A percentile compares a stretch with the other conserved stretches of the same genome.
These are phyloP conservation scores for Leucocoprinus birnbaumii DNA, from an alignment of 768 basidiomycete species.

Conservation along the genomic window DNA sequence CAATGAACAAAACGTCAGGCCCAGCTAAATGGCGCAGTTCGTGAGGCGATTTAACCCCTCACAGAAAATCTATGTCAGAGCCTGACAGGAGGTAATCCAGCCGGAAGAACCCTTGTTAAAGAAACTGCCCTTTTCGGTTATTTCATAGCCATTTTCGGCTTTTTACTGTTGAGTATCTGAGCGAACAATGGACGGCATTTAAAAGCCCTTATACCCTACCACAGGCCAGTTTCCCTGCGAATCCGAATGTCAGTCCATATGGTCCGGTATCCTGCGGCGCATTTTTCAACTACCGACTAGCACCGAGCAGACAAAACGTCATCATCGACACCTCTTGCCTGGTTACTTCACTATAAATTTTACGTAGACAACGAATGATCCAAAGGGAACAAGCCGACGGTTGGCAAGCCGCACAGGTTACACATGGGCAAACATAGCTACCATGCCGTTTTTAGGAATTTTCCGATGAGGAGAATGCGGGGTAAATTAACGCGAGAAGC, in stretches of 20 bases:
- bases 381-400: neutral
- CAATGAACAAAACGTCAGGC: too few relatives aligned
- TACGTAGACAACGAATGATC: neutral
- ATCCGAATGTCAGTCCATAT: neutral
- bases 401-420: neutral
- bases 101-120: too few relatives aligned
- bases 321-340: neutral
- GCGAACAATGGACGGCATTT: neutral
- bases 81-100: too few relatives aligned
- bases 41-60: too few relatives aligned
- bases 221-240: neutral
- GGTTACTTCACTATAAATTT: neutral
- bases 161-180: too few relatives aligned
- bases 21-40: too few relatives aligned
- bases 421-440: constrained; percentile 3
- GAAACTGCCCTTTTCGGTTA: too few relatives aligned
- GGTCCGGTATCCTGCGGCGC: neutral
- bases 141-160: too few relatives aligned
- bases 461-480: constrained; percentile 7
- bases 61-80: too few relatives aligned
- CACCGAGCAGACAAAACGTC: neutral
- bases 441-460: neutral
- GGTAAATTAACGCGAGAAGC: constrained; percentile 1
- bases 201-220: neutral
- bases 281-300: neutral